These are phyloP conservation scores for Mycena belliarum DNA, from an alignment of 768 basidiomycete species.

Conservation along the genomic window DNA sequence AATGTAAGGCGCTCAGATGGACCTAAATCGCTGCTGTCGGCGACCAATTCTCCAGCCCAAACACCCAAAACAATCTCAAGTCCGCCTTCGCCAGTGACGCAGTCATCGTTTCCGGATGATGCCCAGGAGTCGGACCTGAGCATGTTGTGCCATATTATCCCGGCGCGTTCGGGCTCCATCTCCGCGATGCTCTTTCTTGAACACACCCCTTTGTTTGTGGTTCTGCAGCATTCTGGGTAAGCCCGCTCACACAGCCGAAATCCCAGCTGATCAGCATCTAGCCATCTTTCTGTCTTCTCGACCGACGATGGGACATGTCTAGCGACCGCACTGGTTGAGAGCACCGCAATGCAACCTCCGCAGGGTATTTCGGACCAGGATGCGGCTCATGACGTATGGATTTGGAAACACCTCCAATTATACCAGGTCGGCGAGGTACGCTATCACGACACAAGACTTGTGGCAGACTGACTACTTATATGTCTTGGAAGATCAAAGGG, in stretches of 20 bases:
- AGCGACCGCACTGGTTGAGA: constrained; percentile 32
- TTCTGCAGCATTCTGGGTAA: constrained; percentile 69
- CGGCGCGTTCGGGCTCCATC: constrained; percentile 44
- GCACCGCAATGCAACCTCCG: constrained; percentile 26
- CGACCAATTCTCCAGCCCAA: constrained; percentile 44
- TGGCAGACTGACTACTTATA: constrained; percentile 11
- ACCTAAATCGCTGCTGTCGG: constrained; percentile 47
- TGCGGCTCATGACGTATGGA: constrained; percentile 38
- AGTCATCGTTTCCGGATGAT: constrained; percentile 27
- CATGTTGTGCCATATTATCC: constrained; percentile 49
- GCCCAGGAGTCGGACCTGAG: constrained; percentile 32
- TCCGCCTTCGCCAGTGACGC: constrained; percentile 39
- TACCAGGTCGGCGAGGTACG: constrained; percentile 43
- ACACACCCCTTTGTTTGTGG: constrained; percentile 44
- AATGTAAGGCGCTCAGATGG: constrained; percentile 34
- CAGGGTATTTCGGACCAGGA: constrained; percentile 36
- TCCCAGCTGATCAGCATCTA: too few relatives aligned
- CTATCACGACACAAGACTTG: neutral
- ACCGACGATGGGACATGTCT: constrained; percentile 49
- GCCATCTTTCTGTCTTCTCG: constrained; percentile 56
- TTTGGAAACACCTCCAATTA: constrained; percentile 43
- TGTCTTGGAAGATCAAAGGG: constrained; percentile 35
- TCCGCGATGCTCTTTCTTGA: constrained; percentile 48
- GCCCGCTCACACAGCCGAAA: constrained; percentile 16
- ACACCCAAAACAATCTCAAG: constrained; percentile 41